Conservation (phyloP, 1,284 basidiomycete genomes). For the Phellopilus nigrolimitatus region DNA sequence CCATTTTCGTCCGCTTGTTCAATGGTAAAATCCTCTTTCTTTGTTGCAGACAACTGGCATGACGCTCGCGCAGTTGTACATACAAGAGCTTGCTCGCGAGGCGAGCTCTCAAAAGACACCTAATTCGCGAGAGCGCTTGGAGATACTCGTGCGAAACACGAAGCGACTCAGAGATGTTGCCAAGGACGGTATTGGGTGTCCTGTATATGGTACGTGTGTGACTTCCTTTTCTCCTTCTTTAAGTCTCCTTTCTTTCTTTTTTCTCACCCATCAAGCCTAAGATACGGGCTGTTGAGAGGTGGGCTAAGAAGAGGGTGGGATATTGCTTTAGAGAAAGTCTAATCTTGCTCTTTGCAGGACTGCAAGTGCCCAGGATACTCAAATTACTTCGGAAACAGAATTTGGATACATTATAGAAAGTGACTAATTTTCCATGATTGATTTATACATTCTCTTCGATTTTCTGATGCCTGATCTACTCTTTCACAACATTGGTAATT, state of each 20-base stretch:
- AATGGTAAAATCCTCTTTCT: not conserved
- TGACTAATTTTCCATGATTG: too few species aligned
- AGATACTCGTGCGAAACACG: not conserved
- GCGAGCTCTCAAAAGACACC: not conserved
- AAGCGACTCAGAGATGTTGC: not conserved
- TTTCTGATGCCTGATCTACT: too few species aligned
- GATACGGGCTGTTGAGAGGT: too few species aligned
- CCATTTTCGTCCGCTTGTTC: not conserved
- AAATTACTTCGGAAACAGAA: not conserved
- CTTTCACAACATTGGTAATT: too few species aligned
- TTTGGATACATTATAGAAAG: too few species aligned
- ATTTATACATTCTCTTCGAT: too few species aligned
- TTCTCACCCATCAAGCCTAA: too few species aligned
- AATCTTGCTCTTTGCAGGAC: too few species aligned
- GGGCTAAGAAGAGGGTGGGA: too few species aligned
- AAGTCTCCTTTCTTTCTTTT: not conserved
- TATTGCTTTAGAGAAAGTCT: too few species aligned
- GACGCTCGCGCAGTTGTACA: slow-evolving; percentile 25
- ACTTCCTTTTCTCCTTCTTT: not conserved
- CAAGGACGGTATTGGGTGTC: not conserved
- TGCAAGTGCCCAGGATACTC: slow-evolving; percentile 6
- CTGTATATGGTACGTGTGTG: slow-evolving; percentile 4
- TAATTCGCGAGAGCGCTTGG: not conserved
- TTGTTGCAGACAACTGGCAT: slow-evolving; percentile 26
- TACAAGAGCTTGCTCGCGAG: slow-evolving; percentile 23